phyloP scores from a whole-genome alignment of 768 basidiomycete species.

The Trametes gibbosa region DNA sequence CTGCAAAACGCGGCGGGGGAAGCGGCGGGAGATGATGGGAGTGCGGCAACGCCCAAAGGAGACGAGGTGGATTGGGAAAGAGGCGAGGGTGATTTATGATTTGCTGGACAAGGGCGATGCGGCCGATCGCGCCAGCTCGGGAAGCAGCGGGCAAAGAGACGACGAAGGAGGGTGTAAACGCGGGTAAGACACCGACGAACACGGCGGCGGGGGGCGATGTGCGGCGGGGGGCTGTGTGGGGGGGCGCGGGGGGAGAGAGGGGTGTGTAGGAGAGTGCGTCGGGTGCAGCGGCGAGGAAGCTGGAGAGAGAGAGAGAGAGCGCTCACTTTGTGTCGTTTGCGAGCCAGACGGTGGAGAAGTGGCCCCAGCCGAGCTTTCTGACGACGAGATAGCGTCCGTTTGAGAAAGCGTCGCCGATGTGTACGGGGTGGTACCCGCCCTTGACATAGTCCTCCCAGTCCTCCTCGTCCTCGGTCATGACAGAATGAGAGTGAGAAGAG shows the following conservation, averaged over 20 bases:
- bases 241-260: slow-evolving; percentile 8
- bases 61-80: too few relatives aligned
- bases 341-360: slow-evolving; percentile 93
- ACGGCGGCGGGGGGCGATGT: slow-evolving; percentile 1
- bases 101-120: background rate
- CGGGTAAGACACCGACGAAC: background rate
- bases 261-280: slow-evolving; percentile 1
- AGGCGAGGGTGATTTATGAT: background rate
- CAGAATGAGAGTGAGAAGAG: slow-evolving; percentile 69
- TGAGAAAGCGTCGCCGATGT: slow-evolving; percentile 89
- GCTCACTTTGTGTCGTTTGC: slow-evolving; percentile 78
- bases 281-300: too few relatives aligned
- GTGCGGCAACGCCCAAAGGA: too few relatives aligned
- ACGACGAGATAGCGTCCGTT: slow-evolving; percentile 87
- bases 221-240: background rate
- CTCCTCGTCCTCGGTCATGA: slow-evolving; percentile 91
- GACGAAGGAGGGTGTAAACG: background rate
- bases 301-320: background rate
- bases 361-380: slow-evolving; percentile 94
- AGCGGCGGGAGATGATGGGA: background rate
- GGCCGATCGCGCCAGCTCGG: background rate
- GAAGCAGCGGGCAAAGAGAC: slow-evolving; percentile 5
- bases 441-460: slow-evolving; percentile 82
- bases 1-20: background rate
- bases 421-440: slow-evolving; percentile 87